These are phyloP conservation scores for Dysphania ambrosioides DNA, from an alignment of 148 eudicot genomes.

Conservation along the genomic window DNA sequence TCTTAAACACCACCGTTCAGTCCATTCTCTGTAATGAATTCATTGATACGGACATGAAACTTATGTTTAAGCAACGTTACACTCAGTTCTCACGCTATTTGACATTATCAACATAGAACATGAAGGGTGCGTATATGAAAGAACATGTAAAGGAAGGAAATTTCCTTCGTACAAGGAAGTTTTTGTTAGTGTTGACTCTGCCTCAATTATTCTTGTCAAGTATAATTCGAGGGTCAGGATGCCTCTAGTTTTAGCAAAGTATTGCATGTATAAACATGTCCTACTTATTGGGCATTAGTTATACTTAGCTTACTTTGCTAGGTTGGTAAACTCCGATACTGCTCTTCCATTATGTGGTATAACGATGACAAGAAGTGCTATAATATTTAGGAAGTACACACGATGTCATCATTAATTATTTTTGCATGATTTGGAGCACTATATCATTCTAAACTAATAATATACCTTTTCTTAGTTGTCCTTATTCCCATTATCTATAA, in stretches of 20 bases:
- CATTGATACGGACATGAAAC: no score
- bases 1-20: no score
- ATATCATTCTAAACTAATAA: no score
- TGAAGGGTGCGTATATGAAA: no score
- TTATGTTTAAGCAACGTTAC: no score
- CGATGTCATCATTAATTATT: no score
- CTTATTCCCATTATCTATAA: no score
- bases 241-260: background rate
- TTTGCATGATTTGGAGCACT: no score
- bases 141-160: background rate
- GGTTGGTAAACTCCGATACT: no score
- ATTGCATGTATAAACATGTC: background rate
- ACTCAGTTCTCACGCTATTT: background rate
- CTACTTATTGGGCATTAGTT: conserved; percentile 4
- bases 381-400: no score
- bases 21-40: no score
- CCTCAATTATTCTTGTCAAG: background rate
- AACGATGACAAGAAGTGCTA: background rate
- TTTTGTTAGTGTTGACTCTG: conserved; percentile 2
- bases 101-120: background rate
- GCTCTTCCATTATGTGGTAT: conserved; percentile 1
- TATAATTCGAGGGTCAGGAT: background rate
- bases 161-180: background rate
- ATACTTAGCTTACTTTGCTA: conserved; percentile 1
- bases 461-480: no score